Base-by-base conservation (phyloP, 2,329 filamentous ascomycete species). In the Alternaria rosae region DNA sequence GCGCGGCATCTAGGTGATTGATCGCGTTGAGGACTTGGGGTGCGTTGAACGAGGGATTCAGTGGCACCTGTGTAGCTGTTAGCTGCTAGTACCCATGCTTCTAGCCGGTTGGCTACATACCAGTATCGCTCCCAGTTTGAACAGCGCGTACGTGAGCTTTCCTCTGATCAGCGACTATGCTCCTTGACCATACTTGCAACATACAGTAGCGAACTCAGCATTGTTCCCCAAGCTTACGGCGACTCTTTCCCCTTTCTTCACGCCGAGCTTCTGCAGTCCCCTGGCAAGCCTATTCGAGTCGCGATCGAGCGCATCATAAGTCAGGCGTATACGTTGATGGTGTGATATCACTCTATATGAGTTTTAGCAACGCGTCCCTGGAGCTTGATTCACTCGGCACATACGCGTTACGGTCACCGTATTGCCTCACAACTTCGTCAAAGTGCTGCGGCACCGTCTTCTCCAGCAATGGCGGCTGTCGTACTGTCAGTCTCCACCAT, bases 81-180 rank as follows among this genome's bases (percentile, higher is more conserved):
- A 62, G 57, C 38, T 17, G 32, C 26, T 5, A 25, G 23, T n/a
- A 6, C 5, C 32, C 30, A 11, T 10, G 23, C 25, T 9, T 13
- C 7, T 4, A 7, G n/a, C 17, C 9, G 15, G 9, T 9, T 26
- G 25, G n/a, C 21, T 10, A 26, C 81, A 63, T 76, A 88, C 94
- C 65, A 98, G 83, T 53, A 98, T 88, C 23, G 92, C 94, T n/a
- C 95, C 95, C 10, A 98, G 86, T 80, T 98, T 98, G 83, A 94
- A 97, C 57, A 95, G 79, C 1, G 94, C 94, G 80, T 98, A 98
- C 6, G 91, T 94, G 20, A 79, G 77, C 85, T 79, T 44, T 10
- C 11, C 81, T 54, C 35, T 57, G 30, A n/a, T 72, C 50, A 73
- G 66, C 51, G 5, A 15, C 20, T 5, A 43, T 26, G 6, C n/a